Conservation (phyloP, 805 yeast species). For the Pichia nanzhaoensis region DNA sequence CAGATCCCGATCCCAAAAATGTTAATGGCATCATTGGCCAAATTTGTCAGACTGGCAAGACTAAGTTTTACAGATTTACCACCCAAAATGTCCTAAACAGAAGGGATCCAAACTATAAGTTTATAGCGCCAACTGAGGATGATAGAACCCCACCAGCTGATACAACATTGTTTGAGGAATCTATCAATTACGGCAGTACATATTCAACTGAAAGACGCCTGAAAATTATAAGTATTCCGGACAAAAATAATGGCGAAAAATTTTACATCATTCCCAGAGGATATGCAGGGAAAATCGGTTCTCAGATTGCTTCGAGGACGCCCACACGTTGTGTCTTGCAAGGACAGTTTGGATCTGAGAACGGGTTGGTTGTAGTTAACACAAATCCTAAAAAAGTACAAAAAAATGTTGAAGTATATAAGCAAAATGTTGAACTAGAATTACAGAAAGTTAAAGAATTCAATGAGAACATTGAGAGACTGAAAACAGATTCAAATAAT, state of each 20-base stretch:
- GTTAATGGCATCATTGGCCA: slow-evolving; percentile 12
- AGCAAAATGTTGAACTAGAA: not conserved
- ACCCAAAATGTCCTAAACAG: slow-evolving; percentile 10
- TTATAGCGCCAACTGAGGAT: not conserved
- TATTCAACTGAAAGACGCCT: slow-evolving; percentile 7
- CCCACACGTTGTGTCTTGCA: not conserved
- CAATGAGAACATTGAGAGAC: not conserved
- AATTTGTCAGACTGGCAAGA: slow-evolving; percentile 46
- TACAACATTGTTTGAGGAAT: slow-evolving; percentile 10
- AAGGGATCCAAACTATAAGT: slow-evolving; percentile 4
- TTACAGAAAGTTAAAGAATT: not conserved
- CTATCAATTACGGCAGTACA: slow-evolving; percentile 5
- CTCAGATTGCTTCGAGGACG: not conserved
- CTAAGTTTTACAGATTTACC: slow-evolving; percentile 54
- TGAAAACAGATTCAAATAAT: not conserved
- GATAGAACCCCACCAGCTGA: not conserved
- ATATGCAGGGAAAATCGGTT: slow-evolving; percentile 1
- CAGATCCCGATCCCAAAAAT: slow-evolving; percentile 19
- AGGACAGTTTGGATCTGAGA: slow-evolving; percentile 2
- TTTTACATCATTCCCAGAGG: slow-evolving; percentile 7
- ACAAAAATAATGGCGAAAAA: not conserved
- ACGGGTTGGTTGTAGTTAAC: not conserved
- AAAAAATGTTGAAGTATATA: not conserved
- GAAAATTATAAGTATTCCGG: not conserved
- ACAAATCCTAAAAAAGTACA: not conserved